A percentile compares a stretch with the other conserved stretches of the same genome.
phyloP scores from a whole-genome alignment of 2,329 filamentous ascomycete species.

The Chrysoporthe puriensis region DNA sequence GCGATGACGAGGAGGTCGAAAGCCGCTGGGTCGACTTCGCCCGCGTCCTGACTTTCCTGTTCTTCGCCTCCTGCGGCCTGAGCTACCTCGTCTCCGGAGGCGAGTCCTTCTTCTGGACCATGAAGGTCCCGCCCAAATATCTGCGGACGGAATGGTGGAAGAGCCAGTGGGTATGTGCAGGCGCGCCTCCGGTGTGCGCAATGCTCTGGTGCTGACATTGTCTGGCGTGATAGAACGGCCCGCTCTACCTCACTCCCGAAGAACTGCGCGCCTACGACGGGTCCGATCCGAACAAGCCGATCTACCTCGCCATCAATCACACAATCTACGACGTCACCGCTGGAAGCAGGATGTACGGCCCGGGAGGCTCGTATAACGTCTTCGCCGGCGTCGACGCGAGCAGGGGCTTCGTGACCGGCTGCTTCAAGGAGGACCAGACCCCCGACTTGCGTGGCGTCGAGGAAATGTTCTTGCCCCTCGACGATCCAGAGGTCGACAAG shows the following conservation, averaged over 20 bases:
- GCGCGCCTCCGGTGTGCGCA: not conserved
- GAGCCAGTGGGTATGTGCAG: constrained; percentile 59
- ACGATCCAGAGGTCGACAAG: constrained; percentile 64
- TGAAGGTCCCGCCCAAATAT: constrained; percentile 65
- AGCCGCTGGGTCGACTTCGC: constrained; percentile 66
- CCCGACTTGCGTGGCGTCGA: constrained; percentile 87
- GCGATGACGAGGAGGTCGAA: constrained; percentile 69
- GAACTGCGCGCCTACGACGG: constrained; percentile 81
- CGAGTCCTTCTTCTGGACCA: constrained; percentile 70
- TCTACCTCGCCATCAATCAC: constrained; percentile 90
- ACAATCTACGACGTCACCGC: constrained; percentile 83
- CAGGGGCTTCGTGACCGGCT: constrained; percentile 89
- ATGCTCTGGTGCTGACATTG: not conserved
- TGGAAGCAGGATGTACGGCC: constrained; percentile 72
- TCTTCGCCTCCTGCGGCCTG: constrained; percentile 68
- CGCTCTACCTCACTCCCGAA: constrained; percentile 72
- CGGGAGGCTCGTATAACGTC: constrained; percentile 83
- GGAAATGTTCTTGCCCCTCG: constrained; percentile 75
- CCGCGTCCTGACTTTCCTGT: constrained; percentile 68
- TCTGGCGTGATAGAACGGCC: constrained; percentile 50
- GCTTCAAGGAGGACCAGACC: constrained; percentile 84
- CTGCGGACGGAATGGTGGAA: constrained; percentile 61
- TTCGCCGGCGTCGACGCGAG: constrained; percentile 88
- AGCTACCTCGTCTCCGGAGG: constrained; percentile 78
- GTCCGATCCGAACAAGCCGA: constrained; percentile 70